Evolutionary conservation across 2,329 filamentous ascomycete genomes (phyloP).

Genomic region (Ceratocystis cubensis): DNA sequence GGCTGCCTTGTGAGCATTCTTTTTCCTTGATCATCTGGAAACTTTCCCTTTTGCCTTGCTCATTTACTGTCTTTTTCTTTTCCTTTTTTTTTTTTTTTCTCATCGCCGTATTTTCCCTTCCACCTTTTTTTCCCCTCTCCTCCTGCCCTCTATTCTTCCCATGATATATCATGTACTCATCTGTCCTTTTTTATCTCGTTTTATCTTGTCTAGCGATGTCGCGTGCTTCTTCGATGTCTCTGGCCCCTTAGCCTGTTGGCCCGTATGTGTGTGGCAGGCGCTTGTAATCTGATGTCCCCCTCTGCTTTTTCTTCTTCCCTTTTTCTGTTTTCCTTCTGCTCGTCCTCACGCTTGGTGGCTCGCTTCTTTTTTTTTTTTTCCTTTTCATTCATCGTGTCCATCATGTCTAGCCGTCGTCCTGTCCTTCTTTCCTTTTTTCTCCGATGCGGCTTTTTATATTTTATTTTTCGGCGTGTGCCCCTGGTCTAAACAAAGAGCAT

Average conservation of each 20-base stretch:
- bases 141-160: background rate
- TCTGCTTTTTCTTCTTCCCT: background rate
- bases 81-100: conserved; percentile 1
- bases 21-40: background rate
- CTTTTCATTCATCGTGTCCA: background rate
- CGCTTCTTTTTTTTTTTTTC: background rate
- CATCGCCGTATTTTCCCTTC: background rate
- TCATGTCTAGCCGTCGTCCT: background rate
- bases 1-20: background rate
- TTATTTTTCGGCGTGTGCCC: background rate
- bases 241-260: background rate
- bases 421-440: conserved; percentile 15
- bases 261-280: background rate
- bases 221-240: background rate
- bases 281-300: conserved; percentile 7
- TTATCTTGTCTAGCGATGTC: background rate
- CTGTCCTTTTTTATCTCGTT: background rate
- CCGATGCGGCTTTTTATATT: conserved; percentile 6
- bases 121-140: background rate
- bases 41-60: background rate
- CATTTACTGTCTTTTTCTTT: background rate
- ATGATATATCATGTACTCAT: background rate
- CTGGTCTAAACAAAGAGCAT: conserved; percentile 2
- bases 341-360: background rate
- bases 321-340: no score